Percentiles rank a stretch among this genome's conserved stretches.
These are phyloP conservation scores for Silene uniflora DNA, from an alignment of 148 eudicot species.

Conservation along the genomic window DNA sequence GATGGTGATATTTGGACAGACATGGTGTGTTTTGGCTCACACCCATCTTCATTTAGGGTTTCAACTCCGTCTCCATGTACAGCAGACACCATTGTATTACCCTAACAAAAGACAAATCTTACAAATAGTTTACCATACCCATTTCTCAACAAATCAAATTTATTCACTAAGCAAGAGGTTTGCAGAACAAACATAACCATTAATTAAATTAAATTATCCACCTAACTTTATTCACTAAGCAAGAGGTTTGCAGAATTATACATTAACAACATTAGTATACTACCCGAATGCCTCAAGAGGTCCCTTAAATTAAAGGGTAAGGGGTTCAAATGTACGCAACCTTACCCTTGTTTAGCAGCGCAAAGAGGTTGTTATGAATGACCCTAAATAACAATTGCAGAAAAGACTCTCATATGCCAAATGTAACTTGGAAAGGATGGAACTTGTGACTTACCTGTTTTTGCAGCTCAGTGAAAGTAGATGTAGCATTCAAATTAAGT, in stretches of 20 bases:
- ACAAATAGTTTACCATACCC: neutral
- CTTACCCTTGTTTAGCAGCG: too few relatives aligned
- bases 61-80: constrained; percentile 32
- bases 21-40: constrained; percentile 27
- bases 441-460: neutral
- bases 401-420: too few relatives aligned
- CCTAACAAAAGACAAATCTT: neutral
- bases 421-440: neutral
- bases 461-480: constrained; percentile 10
- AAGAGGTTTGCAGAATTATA: too few relatives aligned
- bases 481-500: neutral
- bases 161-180: too few relatives aligned
- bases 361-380: too few relatives aligned
- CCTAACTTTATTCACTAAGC: neutral
- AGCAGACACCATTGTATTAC: constrained; percentile 32
- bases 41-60: constrained; percentile 21
- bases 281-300: too few relatives aligned
- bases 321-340: too few relatives aligned
- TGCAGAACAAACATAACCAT: too few relatives aligned
- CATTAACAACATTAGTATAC: too few relatives aligned
- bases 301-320: too few relatives aligned
- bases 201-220: too few relatives aligned
- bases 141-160: neutral
- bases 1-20: constrained; percentile 54
- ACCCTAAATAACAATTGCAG: too few relatives aligned